Percentiles rank a stretch among this genome's conserved stretches.
phyloP scores from a whole-genome alignment of 805 yeast genomes.

The Starmerella apis region DNA sequence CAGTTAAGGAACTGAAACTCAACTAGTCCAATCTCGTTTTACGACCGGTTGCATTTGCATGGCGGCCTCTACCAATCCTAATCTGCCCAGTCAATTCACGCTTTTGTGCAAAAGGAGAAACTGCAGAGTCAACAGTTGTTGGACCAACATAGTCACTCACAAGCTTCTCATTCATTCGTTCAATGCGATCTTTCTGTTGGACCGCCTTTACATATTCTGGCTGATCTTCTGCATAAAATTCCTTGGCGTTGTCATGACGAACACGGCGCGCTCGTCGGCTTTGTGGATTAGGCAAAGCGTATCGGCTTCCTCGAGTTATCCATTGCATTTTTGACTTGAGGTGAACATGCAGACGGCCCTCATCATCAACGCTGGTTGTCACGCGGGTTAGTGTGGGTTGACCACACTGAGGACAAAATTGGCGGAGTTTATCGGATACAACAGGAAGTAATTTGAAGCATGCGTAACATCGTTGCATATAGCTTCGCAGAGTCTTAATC shows the following conservation, averaged over 20 bases:
- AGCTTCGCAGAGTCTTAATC: conserved; percentile 75
- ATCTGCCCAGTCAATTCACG: conserved; percentile 42
- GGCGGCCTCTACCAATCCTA: conserved; percentile 74
- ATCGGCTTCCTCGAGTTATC: conserved; percentile 79
- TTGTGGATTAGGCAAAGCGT: conserved; percentile 76
- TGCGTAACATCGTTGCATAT: conserved; percentile 95
- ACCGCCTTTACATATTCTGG: conserved; percentile 82
- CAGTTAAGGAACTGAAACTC: too few relatives aligned
- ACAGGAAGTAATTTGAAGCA: conserved; percentile 77
- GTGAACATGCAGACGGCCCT: conserved; percentile 81
- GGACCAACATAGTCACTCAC: conserved; percentile 88
- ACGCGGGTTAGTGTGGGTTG: conserved; percentile 83
- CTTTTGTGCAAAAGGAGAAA: conserved; percentile 77
- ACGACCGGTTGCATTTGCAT: conserved; percentile 47
- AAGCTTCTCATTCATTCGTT: conserved; percentile 73
- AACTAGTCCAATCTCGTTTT: conserved; percentile 6
- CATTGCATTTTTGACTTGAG: conserved; percentile 86
- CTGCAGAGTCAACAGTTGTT: conserved; percentile 67
- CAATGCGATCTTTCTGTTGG: conserved; percentile 79
- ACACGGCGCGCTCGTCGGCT: conserved; percentile 64
- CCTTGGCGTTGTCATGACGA: conserved; percentile 71
- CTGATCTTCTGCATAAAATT: conserved; percentile 77
- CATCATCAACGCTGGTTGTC: conserved; percentile 62
- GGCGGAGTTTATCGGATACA: conserved; percentile 45
- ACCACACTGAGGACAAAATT: conserved; percentile 93